phyloP scores from a whole-genome alignment of 1,139 yeast species.

The Suhomyces wounanorum region DNA sequence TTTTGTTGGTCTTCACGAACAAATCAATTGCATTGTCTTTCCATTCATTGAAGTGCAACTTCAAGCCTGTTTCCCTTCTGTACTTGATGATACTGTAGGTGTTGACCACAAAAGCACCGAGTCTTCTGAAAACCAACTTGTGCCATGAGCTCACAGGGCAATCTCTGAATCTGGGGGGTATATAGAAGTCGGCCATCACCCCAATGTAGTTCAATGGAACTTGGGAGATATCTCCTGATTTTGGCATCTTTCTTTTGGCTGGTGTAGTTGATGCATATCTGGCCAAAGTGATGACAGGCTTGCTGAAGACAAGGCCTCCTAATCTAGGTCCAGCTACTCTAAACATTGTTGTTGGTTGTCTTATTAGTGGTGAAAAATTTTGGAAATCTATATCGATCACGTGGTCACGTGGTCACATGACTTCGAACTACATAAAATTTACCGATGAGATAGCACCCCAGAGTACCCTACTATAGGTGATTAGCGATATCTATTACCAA shows the following conservation, averaged over 20 bases:
- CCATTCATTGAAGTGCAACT: conserved; percentile 69
- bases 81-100: conserved; percentile 66
- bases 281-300: conserved; percentile 3
- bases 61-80: conserved; percentile 62
- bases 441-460: not conserved
- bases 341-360: conserved; percentile 7
- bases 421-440: not conserved
- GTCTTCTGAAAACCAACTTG: conserved; percentile 40
- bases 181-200: conserved; percentile 47
- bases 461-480: not conserved
- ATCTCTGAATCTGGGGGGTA: conserved; percentile 39
- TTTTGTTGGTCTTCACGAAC: conserved; percentile 65
- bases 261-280: conserved; percentile 13
- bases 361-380: conserved; percentile 8
- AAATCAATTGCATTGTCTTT: conserved; percentile 70
- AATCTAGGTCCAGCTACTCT: conserved; percentile 7
- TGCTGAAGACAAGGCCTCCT: not conserved
- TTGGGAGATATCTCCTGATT: conserved; percentile 35
- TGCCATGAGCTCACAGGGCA: conserved; percentile 44
- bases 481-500: not conserved
- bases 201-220: conserved; percentile 45
- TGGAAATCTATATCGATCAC: not conserved
- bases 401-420: not conserved
- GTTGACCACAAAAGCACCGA: conserved; percentile 59
- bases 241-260: conserved; percentile 21